Evolutionary conservation across 2,329 filamentous ascomycete species (phyloP).

Genomic region (Aspergillus tanneri): DNA sequence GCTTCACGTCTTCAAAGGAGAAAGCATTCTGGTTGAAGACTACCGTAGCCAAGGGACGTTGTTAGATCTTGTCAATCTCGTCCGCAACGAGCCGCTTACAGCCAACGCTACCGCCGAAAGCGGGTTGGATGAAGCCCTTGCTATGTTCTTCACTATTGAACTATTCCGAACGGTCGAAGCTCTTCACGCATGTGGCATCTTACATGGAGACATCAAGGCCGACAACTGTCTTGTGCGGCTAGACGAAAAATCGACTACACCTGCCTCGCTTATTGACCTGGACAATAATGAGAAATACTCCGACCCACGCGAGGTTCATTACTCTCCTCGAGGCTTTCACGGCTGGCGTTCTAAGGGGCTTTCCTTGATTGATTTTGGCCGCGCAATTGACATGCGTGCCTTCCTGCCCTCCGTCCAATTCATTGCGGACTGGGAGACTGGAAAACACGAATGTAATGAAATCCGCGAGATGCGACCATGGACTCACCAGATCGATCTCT

Average conservation of each 20-base stretch:
- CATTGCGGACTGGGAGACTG: conserved; percentile 92
- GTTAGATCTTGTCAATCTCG: conserved; percentile 89
- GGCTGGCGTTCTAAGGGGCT: conserved; percentile 82
- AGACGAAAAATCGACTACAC: conserved; percentile 48
- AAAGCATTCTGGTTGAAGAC: conserved; percentile 84
- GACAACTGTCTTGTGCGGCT: conserved; percentile 94
- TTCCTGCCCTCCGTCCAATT: conserved; percentile 79
- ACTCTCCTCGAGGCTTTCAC: conserved; percentile 68
- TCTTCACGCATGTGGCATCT: conserved; percentile 72
- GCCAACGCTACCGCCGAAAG: conserved; percentile 52
- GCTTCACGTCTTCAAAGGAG: conserved; percentile 86
- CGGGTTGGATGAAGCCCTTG: conserved; percentile 83
- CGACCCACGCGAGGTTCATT: conserved; percentile 51
- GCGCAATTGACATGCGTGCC: conserved; percentile 86
- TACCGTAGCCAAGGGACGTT: conserved; percentile 87
- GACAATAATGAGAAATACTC: conserved; percentile 24
- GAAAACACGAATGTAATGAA: conserved; percentile 84
- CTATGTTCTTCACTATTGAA: conserved; percentile 95
- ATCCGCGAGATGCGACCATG: conserved; percentile 92
- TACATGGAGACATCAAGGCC: conserved; percentile 92
- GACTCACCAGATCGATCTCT: conserved; percentile 98
- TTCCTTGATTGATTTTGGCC: conserved; percentile 89
- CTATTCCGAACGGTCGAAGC: conserved; percentile 86
- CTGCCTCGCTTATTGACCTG: conserved; percentile 32
- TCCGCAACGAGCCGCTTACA: conserved; percentile 62